Evolutionary conservation across 257 asterid genomes (phyloP), one percentile per base, ranked within the genome.

Genomic region (Solanum appendiculatum): DNA sequence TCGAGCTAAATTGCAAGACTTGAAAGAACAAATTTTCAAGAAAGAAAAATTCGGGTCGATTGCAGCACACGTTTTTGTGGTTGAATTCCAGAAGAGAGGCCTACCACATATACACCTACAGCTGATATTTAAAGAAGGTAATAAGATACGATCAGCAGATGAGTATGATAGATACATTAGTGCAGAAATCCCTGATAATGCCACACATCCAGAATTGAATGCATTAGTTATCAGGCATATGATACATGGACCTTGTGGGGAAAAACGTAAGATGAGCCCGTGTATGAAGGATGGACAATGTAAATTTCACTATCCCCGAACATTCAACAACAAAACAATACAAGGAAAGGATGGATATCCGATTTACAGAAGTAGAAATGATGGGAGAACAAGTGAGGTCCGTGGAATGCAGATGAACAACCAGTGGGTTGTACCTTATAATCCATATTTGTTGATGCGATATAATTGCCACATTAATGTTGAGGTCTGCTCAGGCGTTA

Each of bases 381-480:
- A 23, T 9, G 29, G 15, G 14, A 58, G 68, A 21, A 58, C 14
- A 58, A 58, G 27, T 58, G 68, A 9, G 4, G 16, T 85, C 72
- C 0, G 8, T 73, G 1, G 36, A 25, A 5, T 25, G 20, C 1
- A 1, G 4, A 0, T 89, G 5, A 84, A 89, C 20, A 89, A 87
- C 6, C 13, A 42, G 1, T 91, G 89, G 91, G 87, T 88, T 3
- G 48, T 78, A 0, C 86, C 88, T 63, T n/a, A n/a, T 1, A 86
- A 87, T 16, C n/a, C n/a, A 15, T 69, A 69, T 69, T 15, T 69
- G 8, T 34, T 31, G 3, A 69, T 18, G 23, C 15, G 13, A 16
- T 69, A 69, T 9, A 69, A 69, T 9, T 69, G 1, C 4, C 40
- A 69, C 5, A 68, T 18, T 5, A 31, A 31, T 7, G 13, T 69